Base-by-base conservation (phyloP, 148 eudicot species). In the Nepenthes mirabilis region DNA sequence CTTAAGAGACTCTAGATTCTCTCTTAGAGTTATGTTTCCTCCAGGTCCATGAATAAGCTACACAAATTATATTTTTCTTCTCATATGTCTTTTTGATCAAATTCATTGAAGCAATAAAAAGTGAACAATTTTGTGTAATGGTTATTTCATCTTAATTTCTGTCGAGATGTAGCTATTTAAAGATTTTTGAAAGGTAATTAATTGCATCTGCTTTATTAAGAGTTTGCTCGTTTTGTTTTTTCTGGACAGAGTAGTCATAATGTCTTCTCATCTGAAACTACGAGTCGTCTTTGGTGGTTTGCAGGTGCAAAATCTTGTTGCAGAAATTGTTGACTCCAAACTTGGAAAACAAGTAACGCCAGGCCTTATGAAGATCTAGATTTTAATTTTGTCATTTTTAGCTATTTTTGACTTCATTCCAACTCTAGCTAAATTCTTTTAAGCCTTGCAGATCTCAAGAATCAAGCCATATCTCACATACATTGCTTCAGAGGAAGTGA, bases 261-360 rank as follows among this genome's bases (percentile, higher is more conserved):
- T 23, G 23, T 23, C 23, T 23, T 23, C 23, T 23, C 23, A 23
- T 23, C 23, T 23, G 23, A 23, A 23, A 23, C 23, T 23, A 23
- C 23, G 23, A 23, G 23, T 23, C 23, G 23, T 47, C 1, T 54
- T 32, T 65, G 36, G 55, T 59, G 52, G 34, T 48, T 63, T 69
- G 63, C 82, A 93, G 99, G 97, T 82, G 72, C 97, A 89, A 43
- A 93, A 93, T 78, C 87, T 93, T 61, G 99, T 86, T 74, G 99
- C 96, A 0, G 99, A 93, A 74, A 81, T 93, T 58, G 82, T 89
- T 13, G 95, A 93, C 74, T 86, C 99, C 50, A 86, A 81, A 70
- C 80, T 93, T 72, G 99, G 99, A 14, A 93, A 93, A 76, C 99
- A 89, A 68, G 99, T 89, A 84, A 75, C 37, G 58, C 34, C 59